Evolutionary conservation across 129 eudicot genomes (phyloP), one percentile per base, ranked within the genome.

Genomic region (Flaveria brownii): DNA sequence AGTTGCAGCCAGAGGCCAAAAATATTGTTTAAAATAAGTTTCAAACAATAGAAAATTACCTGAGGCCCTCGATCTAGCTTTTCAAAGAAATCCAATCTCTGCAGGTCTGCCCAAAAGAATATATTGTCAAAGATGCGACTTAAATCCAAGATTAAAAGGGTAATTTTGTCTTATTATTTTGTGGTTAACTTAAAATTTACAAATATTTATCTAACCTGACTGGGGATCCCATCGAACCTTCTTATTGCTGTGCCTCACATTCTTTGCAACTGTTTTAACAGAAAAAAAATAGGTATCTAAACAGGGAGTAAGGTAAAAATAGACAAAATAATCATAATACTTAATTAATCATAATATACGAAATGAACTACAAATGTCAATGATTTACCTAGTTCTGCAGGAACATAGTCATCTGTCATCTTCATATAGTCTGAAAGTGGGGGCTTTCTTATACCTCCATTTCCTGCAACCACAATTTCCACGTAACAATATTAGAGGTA

Each of bases 191-290:
- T 43, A 42, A 8, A 45, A 30, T 63, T 46, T 63, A 59, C 63
- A 56, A 20, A 47, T 65, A 68, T n/a, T 61, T 57, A 76, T 73
- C 83, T 47, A 75, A 90, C 98, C 96, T 86, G 86, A 73, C 22
- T 88, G 89, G 39, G 87, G 89, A 69, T 83, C 90, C 98, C 96
- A 93, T 20, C 81, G 84, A n/a, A 88, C 85, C 84, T 85, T 88
- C 82, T 87, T 89, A 55, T 65, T 73, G 70, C 54, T 54, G 36
- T 18, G 89, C 57, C 61, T 77, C 77, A 61, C 84, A 70, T 84
- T 82, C 80, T n/a, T 83, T 73, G 74, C 82, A 79, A 73, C 92
- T 87, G 84, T 68, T 65, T 65, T 59, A 2, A 13, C 3, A 22
- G 62, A 50, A 83, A 73, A 30, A 65, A 75, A 30, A 2, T 49